Base-by-base conservation (phyloP, 306 rosid genomes). In the barrel medic (Medicago truncatula) region DNA sequence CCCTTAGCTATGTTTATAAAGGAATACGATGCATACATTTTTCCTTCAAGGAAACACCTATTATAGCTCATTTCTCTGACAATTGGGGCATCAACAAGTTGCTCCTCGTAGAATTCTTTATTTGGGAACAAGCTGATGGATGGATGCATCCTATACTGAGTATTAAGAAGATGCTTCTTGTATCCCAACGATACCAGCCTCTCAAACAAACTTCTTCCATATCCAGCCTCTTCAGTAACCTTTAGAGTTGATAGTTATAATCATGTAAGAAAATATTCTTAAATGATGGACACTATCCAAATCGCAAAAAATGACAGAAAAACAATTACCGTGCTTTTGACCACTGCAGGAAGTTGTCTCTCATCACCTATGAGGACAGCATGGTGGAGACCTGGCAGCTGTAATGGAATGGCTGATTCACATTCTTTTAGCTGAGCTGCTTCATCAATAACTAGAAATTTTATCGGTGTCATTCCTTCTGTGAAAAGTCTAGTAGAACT, bases 381-480 rank as follows among this genome's bases (percentile, higher is more conserved):
- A 54, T 76, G 78, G 12, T 49, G 73, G 18, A 84, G 72, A 20
- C 90, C 91, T 6, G 85, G 77, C 11, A 87, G 85, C 69, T 89
- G 89, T 49, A 87, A 73, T 17, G 94, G 88, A 75, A 89, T 84
- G 31, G 73, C 52, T 7, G 91, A 85, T 63, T 89, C 94, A 62
- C 91, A 89, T 73, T 87, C 94, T 62, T 82, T 89, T 9, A 89
- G 82, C 54, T 83, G 87, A 5, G 90, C 92, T 60, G 89, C 90
- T 74, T 89, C 95, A 71, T 90, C 95, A 40, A 90, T 81, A 7
- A 89, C 81, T 78, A 86, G 43, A 52, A 73, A 78, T 34, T 77
- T 13, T 39, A 71, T 5, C 34, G 68, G 60, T 58, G 17, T 8
- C 70, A 8, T 69, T 15, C 7, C 63, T 70, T 44, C 8, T 0